Base-by-base conservation (phyloP, 1,284 basidiomycete species). In the Trametes hirsuta region DNA sequence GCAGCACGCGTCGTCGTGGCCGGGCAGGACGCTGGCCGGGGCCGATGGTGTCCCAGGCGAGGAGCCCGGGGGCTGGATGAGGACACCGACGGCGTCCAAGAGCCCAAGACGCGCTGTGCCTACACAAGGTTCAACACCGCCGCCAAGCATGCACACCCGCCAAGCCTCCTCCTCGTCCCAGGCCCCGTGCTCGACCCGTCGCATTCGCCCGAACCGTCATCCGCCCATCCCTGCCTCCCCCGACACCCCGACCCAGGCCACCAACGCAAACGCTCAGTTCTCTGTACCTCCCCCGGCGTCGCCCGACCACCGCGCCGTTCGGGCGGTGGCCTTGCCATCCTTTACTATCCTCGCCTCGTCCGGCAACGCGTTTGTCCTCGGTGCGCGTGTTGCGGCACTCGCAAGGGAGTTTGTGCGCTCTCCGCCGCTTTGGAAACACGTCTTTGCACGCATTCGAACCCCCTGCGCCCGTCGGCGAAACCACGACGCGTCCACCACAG, bases 401-500 rank as follows among this genome's bases (percentile, higher is more conserved):
- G 36, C 42, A 40, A 42, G 46, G 56, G 56, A 58, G 56, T 52
- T 58, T 58, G 49, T 58, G 56, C 56, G 56, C 49, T 54, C 51
- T 53, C 51, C 52, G 24, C 44, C n/a, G 15, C 21, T 18, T 40
- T 25, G 59, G 55, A 54, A 57, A 54, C 51, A 25, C 53, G 55
- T 35, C 36, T 25, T n/a, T 61, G 18, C 30, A 30, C 30, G 30
- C 30, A 30, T 30, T 2, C 30, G 30, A 30, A 4, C 30, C 30
- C 30, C 8, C 30, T 30, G 30, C 30, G 40, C 54, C 40, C 55
- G 45, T 61, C 50, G 36, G 47, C 46, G 34, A n/a, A 49, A n/a
- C 41, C 54, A 56, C 49, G 59, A 53, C 36, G 15, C 3, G 3
- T 39, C 15, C 15, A 4, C 21, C 22, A 22, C 15, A 18, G 10